Evolutionary conservation across 192 early-diverging fungal genomes (phyloP), one percentile per base, ranked within the genome.

Genomic region (Gigaspora rosea): DNA sequence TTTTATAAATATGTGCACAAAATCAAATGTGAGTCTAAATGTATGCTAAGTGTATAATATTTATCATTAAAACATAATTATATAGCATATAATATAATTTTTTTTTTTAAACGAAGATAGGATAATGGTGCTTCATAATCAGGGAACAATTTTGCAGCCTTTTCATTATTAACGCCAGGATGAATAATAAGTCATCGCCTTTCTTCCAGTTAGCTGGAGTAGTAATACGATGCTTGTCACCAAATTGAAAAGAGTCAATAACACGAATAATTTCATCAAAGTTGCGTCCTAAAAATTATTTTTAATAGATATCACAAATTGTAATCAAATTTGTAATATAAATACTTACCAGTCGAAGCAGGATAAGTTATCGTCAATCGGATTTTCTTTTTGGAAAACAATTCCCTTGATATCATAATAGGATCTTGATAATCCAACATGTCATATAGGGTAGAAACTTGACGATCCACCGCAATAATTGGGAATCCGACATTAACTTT

Each of bases 391-490:
- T 90, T 87, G 50, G 95, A 96, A 92, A 7, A 96, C 96, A 78
- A 99, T 89, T 71, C 97, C 97, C 78, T 88, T 88, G 77, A 79
- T 82, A 79, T 94, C 93, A 48, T 97, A 76, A 95, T 92, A 32
- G 91, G 79, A 83, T 99, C 96, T 83, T 96, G 93, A 81, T 93
- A 89, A 80, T 99, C 97, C 74, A 99, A 89, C 97, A 99, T 99
- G 79, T 96, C 95, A 87, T 99, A 99, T 64, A 96, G 88, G 12
- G 90, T 87, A 13, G 97, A 93, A 46, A 99, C 90, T 66, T 90
- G 82, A 80, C 96, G 92, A 71, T 92, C 87, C 88, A 87, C 96
- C 57, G 97, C 95, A 66, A 98, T 96, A 85, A 99, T 98, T 35
- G 97, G 97, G 86, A 97, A 98, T 22, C 84, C 68, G 51, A 90